Conservation (phyloP, 164 flowering plant genomes). For the Taxillus chinensis region DNA sequence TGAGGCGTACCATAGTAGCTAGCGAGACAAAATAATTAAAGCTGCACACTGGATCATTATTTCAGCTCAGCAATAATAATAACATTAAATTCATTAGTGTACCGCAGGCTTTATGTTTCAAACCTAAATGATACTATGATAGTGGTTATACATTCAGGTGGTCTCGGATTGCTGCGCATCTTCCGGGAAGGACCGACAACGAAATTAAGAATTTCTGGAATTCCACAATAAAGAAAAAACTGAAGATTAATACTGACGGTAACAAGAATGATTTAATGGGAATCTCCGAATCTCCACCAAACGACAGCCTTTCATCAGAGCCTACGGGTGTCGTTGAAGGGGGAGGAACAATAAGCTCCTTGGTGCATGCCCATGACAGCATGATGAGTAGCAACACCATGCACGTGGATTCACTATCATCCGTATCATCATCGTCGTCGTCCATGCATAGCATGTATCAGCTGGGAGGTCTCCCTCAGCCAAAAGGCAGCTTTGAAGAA, state of each 20-base stretch:
- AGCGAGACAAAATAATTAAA: too few relatives aligned
- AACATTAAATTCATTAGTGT: too few relatives aligned
- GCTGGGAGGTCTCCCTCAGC: conserved; percentile 7
- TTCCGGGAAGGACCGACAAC: conserved; percentile 79
- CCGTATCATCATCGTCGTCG: not conserved
- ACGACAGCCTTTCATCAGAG: conserved; percentile 34
- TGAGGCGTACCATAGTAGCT: too few relatives aligned
- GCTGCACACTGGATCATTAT: too few relatives aligned
- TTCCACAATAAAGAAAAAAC: conserved; percentile 63
- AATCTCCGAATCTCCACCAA: conserved; percentile 32
- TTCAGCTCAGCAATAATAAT: too few relatives aligned
- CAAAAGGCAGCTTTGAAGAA: conserved; percentile 4
- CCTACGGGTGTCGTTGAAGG: conserved; percentile 11
- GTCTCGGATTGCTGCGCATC: conserved; percentile 78
- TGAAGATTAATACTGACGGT: conserved; percentile 20
- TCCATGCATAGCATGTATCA: conserved; percentile 14
- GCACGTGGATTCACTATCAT: conserved; percentile 30
- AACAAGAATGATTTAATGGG: not conserved
- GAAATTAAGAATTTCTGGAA: conserved; percentile 86
- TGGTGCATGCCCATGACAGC: conserved; percentile 21
- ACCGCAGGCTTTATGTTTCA: too few relatives aligned
- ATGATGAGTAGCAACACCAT: conserved; percentile 9
- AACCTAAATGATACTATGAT: too few relatives aligned
- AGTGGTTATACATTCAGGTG: conserved; percentile 29
- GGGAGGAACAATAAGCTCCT: conserved; percentile 10